Conservation (phyloP, 2,329 filamentous ascomycete species). For the Fusarium annulatum region DNA sequence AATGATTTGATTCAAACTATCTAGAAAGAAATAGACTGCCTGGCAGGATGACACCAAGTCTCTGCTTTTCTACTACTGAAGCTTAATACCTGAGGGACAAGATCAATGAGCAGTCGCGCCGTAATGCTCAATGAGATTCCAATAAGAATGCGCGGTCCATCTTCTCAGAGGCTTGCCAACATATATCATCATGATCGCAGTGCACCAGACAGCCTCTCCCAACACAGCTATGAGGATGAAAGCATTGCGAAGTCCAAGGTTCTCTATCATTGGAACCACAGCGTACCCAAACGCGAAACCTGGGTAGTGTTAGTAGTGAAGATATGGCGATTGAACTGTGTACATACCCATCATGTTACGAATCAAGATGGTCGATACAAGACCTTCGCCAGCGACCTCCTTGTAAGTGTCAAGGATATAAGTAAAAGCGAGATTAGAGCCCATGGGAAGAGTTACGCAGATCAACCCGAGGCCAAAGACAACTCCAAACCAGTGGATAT, state of each 20-base stretch:
- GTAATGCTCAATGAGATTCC: conserved; percentile 1
- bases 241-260: neutral
- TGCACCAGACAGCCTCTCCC: conserved; percentile 3
- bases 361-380: conserved; percentile 1
- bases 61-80: neutral
- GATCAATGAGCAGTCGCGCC: neutral
- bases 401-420: conserved; percentile 4
- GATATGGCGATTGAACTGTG: fast-evolving
- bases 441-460: neutral
- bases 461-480: conserved; percentile 19
- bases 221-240: neutral
- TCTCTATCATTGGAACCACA: neutral
- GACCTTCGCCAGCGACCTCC: conserved; percentile 1
- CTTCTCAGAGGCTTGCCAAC: neutral
- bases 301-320: neutral
- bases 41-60: too few species aligned
- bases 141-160: neutral
- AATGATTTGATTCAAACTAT: neutral
- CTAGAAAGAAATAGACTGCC: too few species aligned
- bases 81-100: neutral
- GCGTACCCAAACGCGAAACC: conserved; percentile 3
- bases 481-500: conserved; percentile 42
- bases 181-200: conserved; percentile 1
- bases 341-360: conserved; percentile 11
- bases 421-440: conserved; percentile 10